Evolutionary conservation across 805 yeast species (phyloP).

Genomic region (Kazachstania viticola): DNA sequence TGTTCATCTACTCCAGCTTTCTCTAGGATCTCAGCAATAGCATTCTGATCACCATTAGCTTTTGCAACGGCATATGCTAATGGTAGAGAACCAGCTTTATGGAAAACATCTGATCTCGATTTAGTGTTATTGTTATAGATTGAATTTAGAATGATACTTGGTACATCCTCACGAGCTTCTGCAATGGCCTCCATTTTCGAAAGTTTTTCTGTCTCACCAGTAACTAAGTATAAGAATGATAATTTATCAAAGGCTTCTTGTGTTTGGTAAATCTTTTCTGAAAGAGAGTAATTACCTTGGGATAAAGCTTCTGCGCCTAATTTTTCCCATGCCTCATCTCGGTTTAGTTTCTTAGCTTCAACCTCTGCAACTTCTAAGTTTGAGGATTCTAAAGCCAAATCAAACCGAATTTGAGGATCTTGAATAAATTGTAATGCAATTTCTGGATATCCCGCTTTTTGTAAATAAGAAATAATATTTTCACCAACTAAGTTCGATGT

Average conservation of each 20-base stretch:
- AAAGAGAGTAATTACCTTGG: constrained; percentile 81
- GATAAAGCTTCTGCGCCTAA: constrained; percentile 75
- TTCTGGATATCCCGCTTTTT: constrained; percentile 93
- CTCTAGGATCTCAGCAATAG: constrained; percentile 60
- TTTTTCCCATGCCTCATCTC: constrained; percentile 62
- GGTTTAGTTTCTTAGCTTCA: constrained; percentile 73
- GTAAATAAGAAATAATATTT: constrained; percentile 88
- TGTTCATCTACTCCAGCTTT: constrained; percentile 55
- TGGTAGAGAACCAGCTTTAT: constrained; percentile 71
- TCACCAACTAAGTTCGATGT: constrained; percentile 92
- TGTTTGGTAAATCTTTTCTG: constrained; percentile 82
- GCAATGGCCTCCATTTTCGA: constrained; percentile 83
- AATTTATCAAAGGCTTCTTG: constrained; percentile 78
- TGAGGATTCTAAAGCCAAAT: constrained; percentile 88
- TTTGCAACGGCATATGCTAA: constrained; percentile 91
- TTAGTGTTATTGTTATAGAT: constrained; percentile 65
- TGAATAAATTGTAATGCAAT: constrained; percentile 93
- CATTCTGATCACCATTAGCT: constrained; percentile 65
- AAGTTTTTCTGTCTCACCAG: constrained; percentile 71
- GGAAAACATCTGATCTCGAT: constrained; percentile 61
- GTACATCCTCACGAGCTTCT: constrained; percentile 70
- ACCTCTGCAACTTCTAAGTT: constrained; percentile 75
- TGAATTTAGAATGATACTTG: constrained; percentile 74
- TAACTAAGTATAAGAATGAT: constrained; percentile 74
- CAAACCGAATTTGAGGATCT: constrained; percentile 93